A percentile compares a stretch with the other conserved stretches of the same genome.
Conservation (phyloP, 768 basidiomycete genomes). For the Chlorophyllum brunneum region DNA sequence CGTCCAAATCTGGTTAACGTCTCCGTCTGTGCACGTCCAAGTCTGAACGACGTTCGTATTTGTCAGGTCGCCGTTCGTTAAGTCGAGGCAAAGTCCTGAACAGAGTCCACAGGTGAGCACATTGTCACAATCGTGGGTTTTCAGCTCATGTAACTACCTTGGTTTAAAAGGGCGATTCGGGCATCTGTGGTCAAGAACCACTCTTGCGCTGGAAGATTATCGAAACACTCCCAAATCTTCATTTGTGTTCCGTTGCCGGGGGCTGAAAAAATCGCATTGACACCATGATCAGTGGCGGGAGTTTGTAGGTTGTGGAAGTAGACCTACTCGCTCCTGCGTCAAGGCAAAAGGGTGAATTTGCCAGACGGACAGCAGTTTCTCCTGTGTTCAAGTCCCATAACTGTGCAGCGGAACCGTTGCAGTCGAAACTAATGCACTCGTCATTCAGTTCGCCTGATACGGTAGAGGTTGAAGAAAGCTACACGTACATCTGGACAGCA, state of each 20-base stretch:
- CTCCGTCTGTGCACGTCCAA: conserved; percentile 22
- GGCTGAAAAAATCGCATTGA: not conserved
- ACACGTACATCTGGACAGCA: conserved; percentile 24
- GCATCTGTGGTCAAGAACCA: conserved; percentile 16
- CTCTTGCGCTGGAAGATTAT: conserved; percentile 17
- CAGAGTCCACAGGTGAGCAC: not conserved
- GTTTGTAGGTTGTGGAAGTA: not conserved
- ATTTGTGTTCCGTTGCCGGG: conserved; percentile 15
- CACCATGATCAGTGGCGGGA: not conserved
- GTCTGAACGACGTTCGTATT: conserved; percentile 27
- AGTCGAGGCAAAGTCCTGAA: conserved; percentile 26
- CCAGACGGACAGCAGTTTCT: conserved; percentile 19
- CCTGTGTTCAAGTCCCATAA: conserved; percentile 21
- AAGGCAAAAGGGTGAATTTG: conserved; percentile 22
- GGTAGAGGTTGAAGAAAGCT: not conserved
- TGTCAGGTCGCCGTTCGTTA: conserved; percentile 23
- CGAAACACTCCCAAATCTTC: conserved; percentile 22
- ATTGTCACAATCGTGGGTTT: not conserved
- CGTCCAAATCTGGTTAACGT: conserved; percentile 30
- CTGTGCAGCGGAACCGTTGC: conserved; percentile 23
- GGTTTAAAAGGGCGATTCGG: conserved; percentile 10
- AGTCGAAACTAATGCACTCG: conserved; percentile 20
- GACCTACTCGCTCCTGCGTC: conserved; percentile 23
- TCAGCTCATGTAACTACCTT: not conserved
- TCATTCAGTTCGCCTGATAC: not conserved